Base-by-base conservation (phyloP, 352 stramenopile species). In the Globisporangium solare region DNA sequence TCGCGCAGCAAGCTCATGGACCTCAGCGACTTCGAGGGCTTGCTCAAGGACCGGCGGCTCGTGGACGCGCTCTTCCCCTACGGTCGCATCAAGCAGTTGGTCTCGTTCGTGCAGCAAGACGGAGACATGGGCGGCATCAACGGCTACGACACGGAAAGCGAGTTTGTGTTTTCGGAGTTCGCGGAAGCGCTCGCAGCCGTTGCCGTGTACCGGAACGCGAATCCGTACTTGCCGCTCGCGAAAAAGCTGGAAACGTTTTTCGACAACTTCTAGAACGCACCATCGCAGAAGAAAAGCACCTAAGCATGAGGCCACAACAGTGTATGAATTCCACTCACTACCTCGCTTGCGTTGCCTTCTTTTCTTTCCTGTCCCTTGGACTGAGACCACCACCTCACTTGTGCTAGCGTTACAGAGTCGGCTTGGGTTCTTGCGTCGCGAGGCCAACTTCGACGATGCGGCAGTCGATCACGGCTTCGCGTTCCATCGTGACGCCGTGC, bases 121-220 rank as follows among this genome's bases (percentile, higher is more conserved):
- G 80, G 76, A 5, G 83, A 91, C 35, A 67, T 79, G 11, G 58
- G 63, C 41, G 70, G 59, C 12, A 80, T 79, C 45, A 76, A 61
- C 27, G 70, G 75, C 11, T 73, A 79, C 54, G 78, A 90, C 47
- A 67, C 61, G 1, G 81, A 92, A 40, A 83, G 67, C 6, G 83
- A 93, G 54, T 86, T 93, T 60, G 79, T 91, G 4, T 93, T 89
- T 50, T 74, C 79, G 13, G 83, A 91, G 47, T 93, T 90, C 32
- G 69, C 90, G 22, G 81, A 93, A 62, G 80, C 80, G 6, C 54
- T 91, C 27, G 68, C 79, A 12, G 81, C 80, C 1, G 88, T 91
- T 27, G 77, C 79, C 1, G 79, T 90, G 12, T 90, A 77, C 31
- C 75, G 80, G 3, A 91, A 93, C 49, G 79, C 79, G 10, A 93